Evolutionary conservation across 768 basidiomycete genomes (phyloP), one percentile per base, ranked within the genome.

Genomic region (Gloeopeniophorella convolvens): DNA sequence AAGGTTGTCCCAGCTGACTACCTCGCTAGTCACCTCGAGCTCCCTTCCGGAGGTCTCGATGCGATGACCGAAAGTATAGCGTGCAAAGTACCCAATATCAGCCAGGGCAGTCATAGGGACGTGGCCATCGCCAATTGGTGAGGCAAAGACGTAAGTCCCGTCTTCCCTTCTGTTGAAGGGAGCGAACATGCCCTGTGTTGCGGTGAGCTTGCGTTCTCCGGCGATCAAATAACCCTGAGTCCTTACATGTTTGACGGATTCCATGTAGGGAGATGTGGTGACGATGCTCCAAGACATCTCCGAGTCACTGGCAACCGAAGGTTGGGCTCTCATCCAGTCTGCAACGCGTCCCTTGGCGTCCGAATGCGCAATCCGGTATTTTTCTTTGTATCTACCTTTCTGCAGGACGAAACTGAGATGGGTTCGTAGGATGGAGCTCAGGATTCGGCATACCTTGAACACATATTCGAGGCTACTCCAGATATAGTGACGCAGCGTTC

Each of bases 391-490:
- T 15, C 40, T 28, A 28, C 32, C 45, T 54, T 45, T 59, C 59
- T 43, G 42, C 35, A 34, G 34, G 64, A 37, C 59, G 39, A 59
- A 54, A 32, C n/a, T n/a, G n/a, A n/a, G n/a, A n/a, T n/a, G n/a
- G n/a, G n/a, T n/a, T n/a, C n/a, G n/a, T n/a, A n/a, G n/a, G n/a
- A n/a, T n/a, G n/a, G n/a, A n/a, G n/a, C n/a, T n/a, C 8, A 24
- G 10, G 6, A 18, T 23, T n/a, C n/a, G n/a, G n/a, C 33, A 8
- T 18, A 72, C 70, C 65, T 70, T 71, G 57, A 60, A 60, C 5
- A 59, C 61, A 54, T 72, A 72, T 42, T 70, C 68, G 10, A 72
- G 55, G 50, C 63, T 68, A 54, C 70, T 69, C 64, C 65, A 72
- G 21, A 72, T 63, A 35, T 66, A 67, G 55, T 72, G 71, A 18